phyloP scores from a whole-genome alignment of 768 basidiomycete genomes.

The Lentinula raphanica region DNA sequence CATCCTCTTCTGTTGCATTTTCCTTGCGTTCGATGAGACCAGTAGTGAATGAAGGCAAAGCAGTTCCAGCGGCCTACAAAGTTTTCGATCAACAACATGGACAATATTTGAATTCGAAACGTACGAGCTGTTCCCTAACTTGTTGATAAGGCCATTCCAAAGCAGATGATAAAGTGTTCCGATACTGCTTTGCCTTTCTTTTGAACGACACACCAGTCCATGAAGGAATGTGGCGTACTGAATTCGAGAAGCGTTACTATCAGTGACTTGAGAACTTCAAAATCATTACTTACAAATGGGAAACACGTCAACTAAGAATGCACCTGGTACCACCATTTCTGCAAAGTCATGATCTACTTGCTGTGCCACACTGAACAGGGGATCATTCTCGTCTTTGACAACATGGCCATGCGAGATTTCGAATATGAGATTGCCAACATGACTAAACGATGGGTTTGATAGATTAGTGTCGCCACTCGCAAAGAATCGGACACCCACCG shows the following conservation, averaged over 20 bases:
- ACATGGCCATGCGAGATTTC: constrained; percentile 5
- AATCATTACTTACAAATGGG: neutral
- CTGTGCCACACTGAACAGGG: neutral
- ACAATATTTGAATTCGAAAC: neutral
- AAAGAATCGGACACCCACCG: neutral
- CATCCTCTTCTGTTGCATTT: constrained; percentile 8
- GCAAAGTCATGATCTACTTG: constrained; percentile 1
- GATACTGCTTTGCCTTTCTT: neutral
- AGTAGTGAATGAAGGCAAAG: constrained; percentile 12
- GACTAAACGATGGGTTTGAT: neutral
- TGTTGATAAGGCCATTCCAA: constrained; percentile 7
- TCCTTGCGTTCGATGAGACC: constrained; percentile 6
- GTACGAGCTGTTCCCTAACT: constrained; percentile 9
- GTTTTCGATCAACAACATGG: neutral
- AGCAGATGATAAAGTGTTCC: neutral
- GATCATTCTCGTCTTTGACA: neutral
- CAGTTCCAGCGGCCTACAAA: constrained; percentile 13
- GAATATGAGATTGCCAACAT: constrained; percentile 2
- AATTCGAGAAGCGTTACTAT: neutral
- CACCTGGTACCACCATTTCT: constrained; percentile 3
- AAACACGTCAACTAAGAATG: neutral
- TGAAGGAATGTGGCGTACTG: neutral
- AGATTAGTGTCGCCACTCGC: neutral
- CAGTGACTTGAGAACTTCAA: neutral
- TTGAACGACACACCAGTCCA: neutral